Base-by-base conservation (phyloP, 163 green algal species). In the Smithsoniella earleae region DNA sequence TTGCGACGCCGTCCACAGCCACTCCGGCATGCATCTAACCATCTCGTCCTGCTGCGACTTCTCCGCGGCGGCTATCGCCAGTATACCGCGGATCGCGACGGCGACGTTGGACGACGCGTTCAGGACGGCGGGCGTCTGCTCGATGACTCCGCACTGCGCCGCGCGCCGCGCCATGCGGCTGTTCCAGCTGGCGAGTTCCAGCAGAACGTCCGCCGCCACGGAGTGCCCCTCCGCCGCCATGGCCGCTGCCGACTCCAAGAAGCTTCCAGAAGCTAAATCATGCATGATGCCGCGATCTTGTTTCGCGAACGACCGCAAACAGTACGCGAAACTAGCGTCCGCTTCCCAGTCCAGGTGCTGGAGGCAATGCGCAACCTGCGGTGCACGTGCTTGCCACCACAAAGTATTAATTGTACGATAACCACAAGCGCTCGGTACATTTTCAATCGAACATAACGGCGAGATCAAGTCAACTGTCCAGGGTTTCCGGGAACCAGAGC, bases 161-260 rank as follows among this genome's bases (percentile, higher is more conserved):
- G 49, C 49, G 13, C 33, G 49, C 6, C 49, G 49, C 49, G 49
- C 49, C 25, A 13, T 64, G 49, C 49, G 49, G 13, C 33, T 13
- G 13, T 64, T 6, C 25, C 8, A 13, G 0, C 25, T 27, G 25
- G 49, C 49, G 0, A 64, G 49, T 25, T 64, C 49, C 8, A 64
- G 49, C 49, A 64, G 49, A 25, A 64, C 49, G 49, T 64, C 49
- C 6, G 49, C 49, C 8, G 49, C 49, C 8, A 64, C 33, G 6
- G 49, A 27, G 25, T 64, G 25, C 25, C 49, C 49, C 8, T 27
- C 25, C 49, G 49, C 33, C 25, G 49, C 49, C 13, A 27, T 27
- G 8, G 49, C 49, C 1, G 13, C 49, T 25, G 13, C 49, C 25
- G 49, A 25, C 25, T 64, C 49, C 8, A 64, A 13, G 49, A 64